phyloP scores from a whole-genome alignment of 345 rosid genomes.

The Populus tremula region DNA sequence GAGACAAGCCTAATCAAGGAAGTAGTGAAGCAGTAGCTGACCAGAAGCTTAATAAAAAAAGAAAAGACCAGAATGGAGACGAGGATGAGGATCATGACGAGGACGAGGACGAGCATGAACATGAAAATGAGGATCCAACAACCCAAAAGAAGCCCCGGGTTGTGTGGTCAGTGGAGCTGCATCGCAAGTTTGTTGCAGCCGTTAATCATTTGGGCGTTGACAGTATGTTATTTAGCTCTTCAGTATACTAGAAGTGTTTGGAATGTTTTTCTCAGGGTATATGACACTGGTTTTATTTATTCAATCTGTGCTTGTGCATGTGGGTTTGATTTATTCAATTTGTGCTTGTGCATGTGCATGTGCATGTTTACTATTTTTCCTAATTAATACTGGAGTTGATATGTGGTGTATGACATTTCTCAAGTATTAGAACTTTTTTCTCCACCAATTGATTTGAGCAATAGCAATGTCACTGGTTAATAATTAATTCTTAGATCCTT shows the following conservation, averaged over 20 bases:
- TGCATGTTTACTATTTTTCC: not conserved
- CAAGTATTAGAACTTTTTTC: not conserved
- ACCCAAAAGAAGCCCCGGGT: slow-evolving; percentile 37
- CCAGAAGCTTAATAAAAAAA: slow-evolving; percentile 27
- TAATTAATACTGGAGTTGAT: not conserved
- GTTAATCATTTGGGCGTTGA: slow-evolving; percentile 35
- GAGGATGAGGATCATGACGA: slow-evolving; percentile 35
- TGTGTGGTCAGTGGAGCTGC: slow-evolving; percentile 37
- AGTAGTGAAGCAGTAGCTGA: slow-evolving; percentile 21
- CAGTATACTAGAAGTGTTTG: not conserved
- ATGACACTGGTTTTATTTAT: not conserved
- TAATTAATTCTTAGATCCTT: not conserved
- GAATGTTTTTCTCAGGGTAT: not conserved
- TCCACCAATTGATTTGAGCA: not conserved
- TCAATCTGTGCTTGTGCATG: not conserved
- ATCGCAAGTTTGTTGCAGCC: slow-evolving; percentile 35
- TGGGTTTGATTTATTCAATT: not conserved
- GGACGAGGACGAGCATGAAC: slow-evolving; percentile 18
- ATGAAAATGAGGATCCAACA: slow-evolving; percentile 29
- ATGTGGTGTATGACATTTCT: not conserved
- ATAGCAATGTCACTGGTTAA: not conserved
- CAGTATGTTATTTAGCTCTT: slow-evolving; percentile 22
- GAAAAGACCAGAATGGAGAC: slow-evolving; percentile 35
- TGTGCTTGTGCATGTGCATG: no score
- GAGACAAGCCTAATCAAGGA: slow-evolving; percentile 19